Evolutionary conservation across 768 basidiomycete species (phyloP), one percentile per base, ranked within the genome.

Genomic region (Serpula lacrymans): DNA sequence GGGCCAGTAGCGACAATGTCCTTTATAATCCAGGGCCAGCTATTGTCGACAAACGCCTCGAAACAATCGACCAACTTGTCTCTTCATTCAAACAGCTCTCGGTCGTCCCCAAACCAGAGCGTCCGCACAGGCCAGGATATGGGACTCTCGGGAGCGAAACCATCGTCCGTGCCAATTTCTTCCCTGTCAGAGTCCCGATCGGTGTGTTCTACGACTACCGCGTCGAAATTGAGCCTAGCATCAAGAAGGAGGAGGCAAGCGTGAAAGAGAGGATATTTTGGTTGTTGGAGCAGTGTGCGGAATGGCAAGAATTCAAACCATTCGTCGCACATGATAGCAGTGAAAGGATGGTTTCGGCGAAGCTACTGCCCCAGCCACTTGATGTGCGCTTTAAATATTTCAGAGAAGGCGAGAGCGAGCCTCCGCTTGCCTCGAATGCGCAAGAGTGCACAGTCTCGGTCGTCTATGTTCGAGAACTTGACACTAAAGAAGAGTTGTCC

Each of bases 131-230:
- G 4, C 78, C 80, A 1, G 77, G 77, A 1, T 84, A 63, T 45
- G 80, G 81, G 7, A 78, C 70, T 0, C 45, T 59, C 3, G 81
- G 81, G 18, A 64, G 38, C 7, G 47, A 66, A 0, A 69, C 78
- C 47, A 71, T 57, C 0, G 57, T 84, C 12, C 70, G 84, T 2
- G 69, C 82, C 16, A 85, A 84, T 52, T 82, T 83, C 60, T 83
- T 82, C 55, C 52, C 78, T 0, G 50, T 84, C 9, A 68, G 55
- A 23, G 50, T 75, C n/a, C 69, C 70, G 2, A 68, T 70, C 32
- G 65, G 66, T 1, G 62, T 65, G 0, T 52, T 80, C 5, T 78
- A 72, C 51, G 80, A 84, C 43, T 85, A 85, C 48, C 55, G 57
- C 14, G 69, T 84, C 25, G 62, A 71, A 16, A 74, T 82, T 33